Evolutionary conservation across 306 rosid genomes (phyloP), one percentile per base, ranked within the genome.

Genomic region (Pterocarpus santalinus): DNA sequence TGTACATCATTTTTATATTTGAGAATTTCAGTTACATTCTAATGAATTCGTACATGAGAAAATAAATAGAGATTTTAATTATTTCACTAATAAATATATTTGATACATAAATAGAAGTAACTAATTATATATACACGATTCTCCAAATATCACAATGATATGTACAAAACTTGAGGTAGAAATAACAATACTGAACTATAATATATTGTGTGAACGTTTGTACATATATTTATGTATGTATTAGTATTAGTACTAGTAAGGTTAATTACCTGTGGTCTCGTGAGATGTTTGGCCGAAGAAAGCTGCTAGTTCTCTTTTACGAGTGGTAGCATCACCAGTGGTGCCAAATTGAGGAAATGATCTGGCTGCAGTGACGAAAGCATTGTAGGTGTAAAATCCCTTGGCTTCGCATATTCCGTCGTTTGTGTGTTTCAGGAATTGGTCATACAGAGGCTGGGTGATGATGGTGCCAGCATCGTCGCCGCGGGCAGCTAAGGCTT

Each of bases 251-350:
- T 22, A 22, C 1, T 22, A 22, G 28, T 22, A 22, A 22, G 28
- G 28, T 22, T 22, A 22, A 22, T 22, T 22, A 63, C 77, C 86
- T 0, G 90, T 86, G 8, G 90, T 90, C 67, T 90, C 91, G 70
- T 90, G 94, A 5, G 94, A 90, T 1, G 91, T 90, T 85, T 90
- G 92, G 17, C 60, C 92, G 0, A 90, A 86, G 89, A 88, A 90
- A 69, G 94, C 92, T 4, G 92, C 92, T 2, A 90, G 71, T 58
- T 90, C 92, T 22, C 89, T 85, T 4, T 88, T 90, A 1, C 81
- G 75, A 15, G 92, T 88, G 17, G 76, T 66, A 0, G 57, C 73
- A 44, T 88, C 85, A 2, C 92, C 92, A 0, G 85, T 81, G 46
- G 88, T 84, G 8, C 82, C 90, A 38, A 88, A 88, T 44, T 3